Base-by-base conservation (phyloP, 306 rosid species). In the Benincasa hispida region DNA sequence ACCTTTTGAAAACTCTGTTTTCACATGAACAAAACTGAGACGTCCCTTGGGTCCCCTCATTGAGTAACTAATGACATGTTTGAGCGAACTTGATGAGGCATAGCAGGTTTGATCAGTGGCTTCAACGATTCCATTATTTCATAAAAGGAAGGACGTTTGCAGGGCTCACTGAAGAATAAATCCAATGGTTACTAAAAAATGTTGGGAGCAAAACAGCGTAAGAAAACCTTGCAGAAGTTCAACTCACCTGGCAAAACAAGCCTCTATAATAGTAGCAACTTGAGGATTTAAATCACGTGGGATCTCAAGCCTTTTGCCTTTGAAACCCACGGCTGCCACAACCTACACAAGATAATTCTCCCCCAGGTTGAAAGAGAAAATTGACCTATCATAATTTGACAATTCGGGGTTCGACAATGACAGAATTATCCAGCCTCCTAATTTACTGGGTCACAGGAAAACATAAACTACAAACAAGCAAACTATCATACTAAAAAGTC, bases 281-380 rank as follows among this genome's bases (percentile, higher is more conserved):
- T 67, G 91, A 72, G 96, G 90, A 82, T 89, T 90, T 86, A 92
- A 75, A 85, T 92, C 92, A 4, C 27, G 87, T 2, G 99, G 98
- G 76, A 94, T 94, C 80, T 94, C 98, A 32, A 86, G 99, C 82
- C 99, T 90, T 86, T 83, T 94, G 28, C 88, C 79, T 80, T 88
- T 89, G 81, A 94, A 90, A 76, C 92, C 99, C 81, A 94, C 99
- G 67, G 99, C 99, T 67, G 96, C 95, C 73, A 94, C 95, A 72
- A 94, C 99, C 99, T 92, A 77, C 22, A 14, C 41, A 25, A 27
- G 39, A 70, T 8, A 45, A 68, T 42, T 70, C 18, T 47, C 22
- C 58, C 27, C 14, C 39, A 70, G 48, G 15, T 21, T 45, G 21
- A 11, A 13, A n/a, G 14, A 12, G 54, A 10, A 45, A 25, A 70